Evolutionary conservation across 2,329 filamentous ascomycete species (phyloP).

Genomic region (Colletotrichum theobromicola): DNA sequence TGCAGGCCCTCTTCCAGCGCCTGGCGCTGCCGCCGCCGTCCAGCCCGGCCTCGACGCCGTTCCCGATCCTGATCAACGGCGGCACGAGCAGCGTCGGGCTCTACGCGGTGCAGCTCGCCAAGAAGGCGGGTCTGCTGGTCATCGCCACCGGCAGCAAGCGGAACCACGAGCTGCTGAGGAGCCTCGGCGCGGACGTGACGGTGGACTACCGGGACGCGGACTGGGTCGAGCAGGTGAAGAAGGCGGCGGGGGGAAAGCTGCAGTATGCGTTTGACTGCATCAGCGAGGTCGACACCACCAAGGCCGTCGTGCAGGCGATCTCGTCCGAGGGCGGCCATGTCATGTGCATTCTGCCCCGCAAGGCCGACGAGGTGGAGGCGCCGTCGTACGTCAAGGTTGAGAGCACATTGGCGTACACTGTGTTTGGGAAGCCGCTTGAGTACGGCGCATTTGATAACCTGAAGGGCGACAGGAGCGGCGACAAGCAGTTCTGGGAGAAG

Average conservation of each 20-base stretch:
- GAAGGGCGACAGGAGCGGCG: background rate
- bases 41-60: background rate
- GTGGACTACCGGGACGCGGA: slow-evolving; percentile 48
- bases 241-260: slow-evolving; percentile 24
- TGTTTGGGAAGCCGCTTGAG: background rate
- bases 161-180: slow-evolving; percentile 43
- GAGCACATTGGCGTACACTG: slow-evolving; percentile 16
- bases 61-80: slow-evolving; percentile 30
- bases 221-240: slow-evolving; percentile 14
- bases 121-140: slow-evolving; percentile 8
- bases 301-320: slow-evolving; percentile 29
- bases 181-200: slow-evolving; percentile 48
- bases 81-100: slow-evolving; percentile 26
- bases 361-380: slow-evolving; percentile 11
- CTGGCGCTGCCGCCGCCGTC: background rate
- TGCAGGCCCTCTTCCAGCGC: slow-evolving; percentile 18
- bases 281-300: slow-evolving; percentile 32
- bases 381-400: slow-evolving; percentile 15
- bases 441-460: slow-evolving; percentile 6
- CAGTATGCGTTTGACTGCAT: slow-evolving; percentile 33
- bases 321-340: slow-evolving; percentile 32
- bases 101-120: slow-evolving; percentile 15
- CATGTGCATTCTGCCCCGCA: slow-evolving; percentile 27
- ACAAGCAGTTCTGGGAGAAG: slow-evolving; percentile 19
- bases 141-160: slow-evolving; percentile 22